Evolutionary conservation across 305 asterid genomes (phyloP).

Genomic region (Fraxinus sp.): DNA sequence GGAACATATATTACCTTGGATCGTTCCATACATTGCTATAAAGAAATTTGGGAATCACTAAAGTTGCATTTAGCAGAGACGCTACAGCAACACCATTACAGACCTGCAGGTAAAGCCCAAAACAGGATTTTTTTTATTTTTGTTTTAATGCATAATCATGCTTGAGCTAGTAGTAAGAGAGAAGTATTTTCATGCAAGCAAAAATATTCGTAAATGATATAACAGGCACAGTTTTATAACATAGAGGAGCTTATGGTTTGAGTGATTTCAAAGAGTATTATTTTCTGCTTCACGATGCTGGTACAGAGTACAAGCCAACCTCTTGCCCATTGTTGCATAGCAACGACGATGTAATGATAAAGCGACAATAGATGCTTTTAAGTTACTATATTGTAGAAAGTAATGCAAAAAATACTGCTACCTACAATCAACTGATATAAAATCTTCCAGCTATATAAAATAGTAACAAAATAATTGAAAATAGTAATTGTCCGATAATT

Average conservation of each 20-base stretch:
- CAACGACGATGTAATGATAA: not conserved
- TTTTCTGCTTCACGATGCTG: not conserved
- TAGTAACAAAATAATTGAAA: not conserved
- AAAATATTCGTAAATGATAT: not conserved
- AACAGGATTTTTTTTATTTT: not conserved
- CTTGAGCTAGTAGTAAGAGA: not conserved
- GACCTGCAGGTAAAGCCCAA: constrained; percentile 46
- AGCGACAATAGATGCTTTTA: not conserved
- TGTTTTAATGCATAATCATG: not conserved
- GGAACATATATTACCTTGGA: constrained; percentile 56
- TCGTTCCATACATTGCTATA: constrained; percentile 97
- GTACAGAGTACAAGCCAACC: not conserved
- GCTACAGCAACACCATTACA: constrained; percentile 95
- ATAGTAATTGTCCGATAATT: not conserved
- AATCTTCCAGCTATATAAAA: not conserved
- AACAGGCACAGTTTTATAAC: not conserved
- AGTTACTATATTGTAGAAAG: not conserved
- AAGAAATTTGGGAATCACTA: constrained; percentile 85
- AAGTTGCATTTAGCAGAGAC: constrained; percentile 79
- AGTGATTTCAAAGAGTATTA: not conserved
- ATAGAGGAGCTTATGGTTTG: not conserved
- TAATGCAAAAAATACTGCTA: not conserved
- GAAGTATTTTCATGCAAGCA: not conserved
- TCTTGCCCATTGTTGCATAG: not conserved
- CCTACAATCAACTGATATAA: not conserved